Evolutionary conservation across 441 rosid species (phyloP).

Genomic region (Dalechampia spathulata): DNA sequence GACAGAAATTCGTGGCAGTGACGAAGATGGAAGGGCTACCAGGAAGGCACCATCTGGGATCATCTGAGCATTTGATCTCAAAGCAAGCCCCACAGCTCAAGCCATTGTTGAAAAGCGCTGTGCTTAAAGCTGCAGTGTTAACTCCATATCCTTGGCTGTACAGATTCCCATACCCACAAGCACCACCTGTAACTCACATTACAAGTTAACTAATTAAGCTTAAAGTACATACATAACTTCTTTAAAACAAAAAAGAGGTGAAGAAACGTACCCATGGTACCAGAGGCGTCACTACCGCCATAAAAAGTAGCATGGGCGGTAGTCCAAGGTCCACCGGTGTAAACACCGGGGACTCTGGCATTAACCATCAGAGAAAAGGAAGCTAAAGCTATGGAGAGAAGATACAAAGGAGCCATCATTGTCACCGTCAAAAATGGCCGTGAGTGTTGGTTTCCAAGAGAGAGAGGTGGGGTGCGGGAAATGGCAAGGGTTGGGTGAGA

Average conservation of each 20-base stretch:
- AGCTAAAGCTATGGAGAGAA: conserved; percentile 21
- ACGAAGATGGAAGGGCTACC: conserved; percentile 21
- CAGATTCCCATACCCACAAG: conserved; percentile 32
- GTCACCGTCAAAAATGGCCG: no score
- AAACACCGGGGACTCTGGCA: conserved; percentile 73
- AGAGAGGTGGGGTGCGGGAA: no score
- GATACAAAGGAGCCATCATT: conserved; percentile 23
- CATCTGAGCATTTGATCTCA: conserved; percentile 21
- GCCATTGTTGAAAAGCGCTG: conserved; percentile 27
- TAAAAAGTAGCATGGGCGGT: conserved; percentile 90
- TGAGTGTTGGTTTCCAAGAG: conserved; percentile 3
- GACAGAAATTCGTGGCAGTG: conserved; percentile 23
- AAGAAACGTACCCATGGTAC: conserved; percentile 70
- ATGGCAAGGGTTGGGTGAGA: no score
- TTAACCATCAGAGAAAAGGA: conserved; percentile 18
- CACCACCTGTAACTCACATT: conserved; percentile 17
- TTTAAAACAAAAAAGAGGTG: no score
- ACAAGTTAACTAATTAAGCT: no score
- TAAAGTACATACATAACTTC: no score
- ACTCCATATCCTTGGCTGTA: conserved; percentile 32
- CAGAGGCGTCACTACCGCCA: conserved; percentile 88
- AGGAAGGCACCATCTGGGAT: conserved; percentile 24
- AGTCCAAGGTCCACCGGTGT: conserved; percentile 58
- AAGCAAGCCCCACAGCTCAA: conserved; percentile 31
- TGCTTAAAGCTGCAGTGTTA: conserved; percentile 32